phyloP scores from a whole-genome alignment of 2,329 filamentous ascomycete genomes.

The Neonectria coccinea region DNA sequence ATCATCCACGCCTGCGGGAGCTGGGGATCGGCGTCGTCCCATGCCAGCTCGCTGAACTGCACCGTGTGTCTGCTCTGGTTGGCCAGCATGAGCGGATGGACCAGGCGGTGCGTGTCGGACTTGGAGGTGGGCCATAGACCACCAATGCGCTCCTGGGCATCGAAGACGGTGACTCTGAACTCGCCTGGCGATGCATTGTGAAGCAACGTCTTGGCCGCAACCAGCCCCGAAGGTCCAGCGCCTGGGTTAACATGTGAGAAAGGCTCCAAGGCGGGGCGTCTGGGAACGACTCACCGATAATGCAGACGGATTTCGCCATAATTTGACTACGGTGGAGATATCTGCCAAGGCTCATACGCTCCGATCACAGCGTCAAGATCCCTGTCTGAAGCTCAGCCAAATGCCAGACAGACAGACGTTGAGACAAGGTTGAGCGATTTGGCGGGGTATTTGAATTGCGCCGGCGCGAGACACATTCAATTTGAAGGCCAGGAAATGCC shows the following conservation, averaged over 20 bases:
- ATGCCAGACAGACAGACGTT: slow-evolving; percentile 10
- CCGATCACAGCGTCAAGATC: neutral
- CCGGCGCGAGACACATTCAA: neutral
- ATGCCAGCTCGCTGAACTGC: slow-evolving; percentile 77
- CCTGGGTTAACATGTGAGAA: slow-evolving; percentile 56
- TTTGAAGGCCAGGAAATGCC: neutral
- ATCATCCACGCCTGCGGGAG: slow-evolving; percentile 84
- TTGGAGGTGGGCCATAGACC: slow-evolving; percentile 78
- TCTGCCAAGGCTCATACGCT: slow-evolving; percentile 38
- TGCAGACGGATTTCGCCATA: slow-evolving; percentile 57
- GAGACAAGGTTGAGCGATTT: slow-evolving; percentile 42
- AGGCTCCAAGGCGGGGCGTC: neutral
- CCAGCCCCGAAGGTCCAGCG: slow-evolving; percentile 75
- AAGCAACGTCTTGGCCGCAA: slow-evolving; percentile 79
- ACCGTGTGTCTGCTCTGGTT: slow-evolving; percentile 86
- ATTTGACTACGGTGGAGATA: slow-evolving; percentile 28
- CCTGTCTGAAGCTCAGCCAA: slow-evolving; percentile 25
- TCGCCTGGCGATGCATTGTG: slow-evolving; percentile 64
- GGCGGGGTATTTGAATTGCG: slow-evolving; percentile 20
- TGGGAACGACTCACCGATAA: slow-evolving; percentile 50
- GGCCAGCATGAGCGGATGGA: slow-evolving; percentile 75
- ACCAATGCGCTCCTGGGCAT: slow-evolving; percentile 73
- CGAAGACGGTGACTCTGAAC: slow-evolving; percentile 79
- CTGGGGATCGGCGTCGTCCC: slow-evolving; percentile 70
- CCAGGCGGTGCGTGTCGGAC: slow-evolving; percentile 61